A percentile compares a stretch with the other conserved stretches of the same genome.
phyloP scores from a whole-genome alignment of 257 asterid species.

The Verbena officinalis region DNA sequence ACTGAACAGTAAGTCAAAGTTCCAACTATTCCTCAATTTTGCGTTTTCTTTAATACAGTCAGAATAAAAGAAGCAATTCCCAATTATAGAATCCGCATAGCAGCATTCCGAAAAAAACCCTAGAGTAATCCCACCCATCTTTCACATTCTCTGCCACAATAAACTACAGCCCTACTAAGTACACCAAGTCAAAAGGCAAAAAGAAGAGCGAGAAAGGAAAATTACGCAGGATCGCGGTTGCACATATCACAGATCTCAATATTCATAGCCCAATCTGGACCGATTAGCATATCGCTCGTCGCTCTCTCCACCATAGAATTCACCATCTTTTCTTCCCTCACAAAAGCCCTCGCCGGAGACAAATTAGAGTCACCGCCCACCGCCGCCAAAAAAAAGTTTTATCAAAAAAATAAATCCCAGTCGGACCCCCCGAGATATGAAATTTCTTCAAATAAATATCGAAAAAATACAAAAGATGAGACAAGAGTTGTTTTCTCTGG shows the following conservation, averaged over 20 bases:
- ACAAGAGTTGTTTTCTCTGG: slow-evolving; percentile 35
- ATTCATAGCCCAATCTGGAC: slow-evolving; percentile 99
- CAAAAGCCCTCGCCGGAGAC: slow-evolving; percentile 29
- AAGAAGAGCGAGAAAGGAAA: slow-evolving; percentile 19
- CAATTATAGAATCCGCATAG: not conserved
- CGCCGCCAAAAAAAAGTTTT: slow-evolving; percentile 25
- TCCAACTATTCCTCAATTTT: slow-evolving; percentile 4
- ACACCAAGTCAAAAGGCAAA: not conserved
- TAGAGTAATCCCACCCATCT: not conserved
- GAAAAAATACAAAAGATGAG: slow-evolving; percentile 5
- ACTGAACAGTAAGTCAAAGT: not conserved
- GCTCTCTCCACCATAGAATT: slow-evolving; percentile 95
- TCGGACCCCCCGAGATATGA: slow-evolving; percentile 13
- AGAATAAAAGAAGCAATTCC: slow-evolving; percentile 5
- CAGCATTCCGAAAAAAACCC: not conserved
- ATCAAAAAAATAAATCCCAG: slow-evolving; percentile 1
- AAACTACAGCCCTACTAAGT: not conserved
- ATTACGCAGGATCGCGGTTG: slow-evolving; percentile 96
- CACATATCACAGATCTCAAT: slow-evolving; percentile 97
- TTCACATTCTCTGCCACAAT: not conserved
- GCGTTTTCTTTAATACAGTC: not conserved
- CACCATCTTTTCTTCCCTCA: slow-evolving; percentile 59
- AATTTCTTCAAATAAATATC: slow-evolving; percentile 7
- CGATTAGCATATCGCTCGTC: slow-evolving; percentile 94
- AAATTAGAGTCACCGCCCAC: slow-evolving; percentile 17